Evolutionary conservation across 257 asterid species (phyloP), one percentile per base, ranked within the genome.

Genomic region (Buddleja alternifolia): DNA sequence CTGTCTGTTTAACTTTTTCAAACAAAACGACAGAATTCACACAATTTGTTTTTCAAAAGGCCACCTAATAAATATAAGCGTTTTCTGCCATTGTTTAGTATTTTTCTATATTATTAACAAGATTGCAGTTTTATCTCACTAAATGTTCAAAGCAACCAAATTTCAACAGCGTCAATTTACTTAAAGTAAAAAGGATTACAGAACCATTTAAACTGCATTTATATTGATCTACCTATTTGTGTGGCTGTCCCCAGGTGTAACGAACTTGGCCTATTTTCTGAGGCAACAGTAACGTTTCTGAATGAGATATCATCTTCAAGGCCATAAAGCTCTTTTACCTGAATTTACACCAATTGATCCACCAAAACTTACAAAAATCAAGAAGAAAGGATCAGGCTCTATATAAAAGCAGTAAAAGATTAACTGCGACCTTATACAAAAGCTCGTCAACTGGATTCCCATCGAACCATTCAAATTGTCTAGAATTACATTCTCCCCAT

Each of bases 281-380:
- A 85, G 74, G 82, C 73, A 71, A 93, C 87, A 7, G 99, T 85
- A 67, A 86, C 86, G 79, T 90, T 89, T 82, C 99, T 82, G 83
- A 93, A 93, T 54, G 77, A 50, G 40, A 78, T 79, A 68, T 76
- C 87, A 80, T 77, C 85, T 73, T 89, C 92, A 73, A 88, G 84
- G 79, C 97, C 99, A 70, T 90, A 93, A 60, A 93, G 85, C 78
- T 90, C 97, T 77, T 88, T 91, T 57, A 93, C 97, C 99, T 93
- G 86, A 71, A 72, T 65, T 73, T 55, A 17, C 67, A 73, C 51
- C 42, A 77, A 59, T 58, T 75, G 72, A 67, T 69, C 36, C 32
- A 41, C 36, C 34, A 67, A 39, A 44, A 70, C 48, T 37, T 1
- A 19, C 21, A 46, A 66, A 9, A 36, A 29, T 32, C 7, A 29